phyloP scores from a whole-genome alignment of 257 asterid genomes.

The Cinchona pubescens region DNA sequence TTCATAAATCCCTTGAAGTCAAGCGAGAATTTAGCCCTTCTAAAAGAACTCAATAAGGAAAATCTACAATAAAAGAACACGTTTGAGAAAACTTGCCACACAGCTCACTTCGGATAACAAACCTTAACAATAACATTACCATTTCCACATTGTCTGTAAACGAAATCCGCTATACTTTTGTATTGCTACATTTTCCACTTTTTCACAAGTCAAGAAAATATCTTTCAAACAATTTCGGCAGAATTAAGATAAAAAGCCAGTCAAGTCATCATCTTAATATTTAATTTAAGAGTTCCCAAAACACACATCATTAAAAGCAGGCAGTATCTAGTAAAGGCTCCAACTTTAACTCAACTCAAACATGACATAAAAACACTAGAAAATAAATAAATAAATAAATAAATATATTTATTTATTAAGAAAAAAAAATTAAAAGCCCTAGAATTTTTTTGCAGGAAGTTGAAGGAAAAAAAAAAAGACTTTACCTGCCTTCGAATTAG shows the following conservation, averaged over 20 bases:
- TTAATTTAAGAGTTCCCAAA: not conserved
- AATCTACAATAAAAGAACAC: not conserved
- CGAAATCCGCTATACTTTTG: too few species aligned
- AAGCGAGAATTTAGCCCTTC: not conserved
- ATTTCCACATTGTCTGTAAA: not conserved
- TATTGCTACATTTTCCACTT: not conserved
- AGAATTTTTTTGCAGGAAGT: not conserved
- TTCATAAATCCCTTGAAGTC: not conserved
- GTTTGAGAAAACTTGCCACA: not conserved
- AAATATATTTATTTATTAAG: not conserved
- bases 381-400: not conserved
- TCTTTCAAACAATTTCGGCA: not conserved
- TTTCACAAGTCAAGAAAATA: not conserved
- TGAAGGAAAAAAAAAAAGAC: not conserved
- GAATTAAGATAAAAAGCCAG: not conserved
- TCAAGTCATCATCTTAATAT: not conserved
- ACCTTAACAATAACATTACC: not conserved
- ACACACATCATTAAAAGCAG: not conserved
- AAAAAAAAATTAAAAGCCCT: not conserved
- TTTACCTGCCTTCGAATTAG: conserved; percentile 74
- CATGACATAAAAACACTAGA: not conserved
- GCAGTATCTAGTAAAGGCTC: conserved; percentile 10
- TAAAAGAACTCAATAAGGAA: not conserved
- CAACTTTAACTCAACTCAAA: conserved; percentile 10
- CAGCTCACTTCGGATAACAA: not conserved